Evolutionary conservation across 2,329 filamentous ascomycete genomes (phyloP).

Genomic region (Bipolaris bicolor): DNA sequence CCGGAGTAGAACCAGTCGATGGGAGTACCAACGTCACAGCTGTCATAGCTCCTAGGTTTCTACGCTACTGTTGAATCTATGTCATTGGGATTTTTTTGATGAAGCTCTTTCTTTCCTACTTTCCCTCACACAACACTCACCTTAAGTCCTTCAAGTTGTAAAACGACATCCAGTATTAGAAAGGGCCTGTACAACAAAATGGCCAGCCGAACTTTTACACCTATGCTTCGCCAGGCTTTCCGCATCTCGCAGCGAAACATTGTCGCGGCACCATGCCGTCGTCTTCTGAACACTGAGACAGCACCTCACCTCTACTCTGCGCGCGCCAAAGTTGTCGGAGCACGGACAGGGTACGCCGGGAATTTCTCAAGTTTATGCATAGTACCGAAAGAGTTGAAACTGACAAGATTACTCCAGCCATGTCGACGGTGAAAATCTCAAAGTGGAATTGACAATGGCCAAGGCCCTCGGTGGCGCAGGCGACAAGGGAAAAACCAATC

Average conservation of each 20-base stretch:
- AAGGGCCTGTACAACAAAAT: slow-evolving; percentile 7
- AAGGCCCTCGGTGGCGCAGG: slow-evolving; percentile 54
- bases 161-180: background rate
- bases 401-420: slow-evolving; percentile 24
- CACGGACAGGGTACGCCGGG: slow-evolving; percentile 39
- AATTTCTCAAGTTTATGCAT: too few relatives aligned
- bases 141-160: background rate
- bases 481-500: slow-evolving; percentile 50
- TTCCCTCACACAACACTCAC: too few relatives aligned
- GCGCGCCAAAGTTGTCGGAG: slow-evolving; percentile 49
- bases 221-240: slow-evolving; percentile 19
- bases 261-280: slow-evolving; percentile 18
- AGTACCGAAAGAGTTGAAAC: background rate
- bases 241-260: slow-evolving; percentile 16
- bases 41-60: slow-evolving; percentile 2
- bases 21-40: slow-evolving; percentile 1
- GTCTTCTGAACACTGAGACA: slow-evolving; percentile 49
- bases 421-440: slow-evolving; percentile 45
- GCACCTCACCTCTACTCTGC: slow-evolving; percentile 50
- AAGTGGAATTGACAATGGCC: slow-evolving; percentile 52
- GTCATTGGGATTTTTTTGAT: too few relatives aligned
- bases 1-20: background rate
- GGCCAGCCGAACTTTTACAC: slow-evolving; percentile 21
- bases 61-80: background rate
- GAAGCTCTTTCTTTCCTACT: background rate